Percentiles rank a stretch among this genome's conserved stretches.
Conservation (phyloP, 257 asterid species). For the Thymus mandschuricus region DNA sequence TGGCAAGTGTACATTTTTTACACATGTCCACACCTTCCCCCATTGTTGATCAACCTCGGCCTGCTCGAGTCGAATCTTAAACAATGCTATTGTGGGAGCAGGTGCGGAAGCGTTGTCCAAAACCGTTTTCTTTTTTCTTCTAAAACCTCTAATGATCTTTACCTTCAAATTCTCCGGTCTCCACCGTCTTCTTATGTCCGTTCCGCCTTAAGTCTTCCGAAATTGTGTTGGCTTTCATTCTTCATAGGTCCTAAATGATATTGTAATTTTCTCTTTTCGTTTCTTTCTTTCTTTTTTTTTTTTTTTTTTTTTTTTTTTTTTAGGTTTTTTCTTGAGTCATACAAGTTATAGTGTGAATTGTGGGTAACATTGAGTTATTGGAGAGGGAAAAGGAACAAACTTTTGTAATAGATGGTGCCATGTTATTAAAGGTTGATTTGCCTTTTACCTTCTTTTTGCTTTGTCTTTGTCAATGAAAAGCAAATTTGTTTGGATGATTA, state of each 20-base stretch:
- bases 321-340: conserved; percentile 43
- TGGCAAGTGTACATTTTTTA: conserved; percentile 84
- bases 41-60: conserved; percentile 88
- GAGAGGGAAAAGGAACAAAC: conserved; percentile 33
- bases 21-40: conserved; percentile 51
- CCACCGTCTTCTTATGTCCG: conserved; percentile 32
- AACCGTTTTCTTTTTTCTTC: not conserved
- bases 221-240: conserved; percentile 49
- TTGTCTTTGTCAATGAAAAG: conserved; percentile 53
- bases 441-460: conserved; percentile 35
- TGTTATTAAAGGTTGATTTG: conserved; percentile 37
- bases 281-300: not conserved
- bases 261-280: conserved; percentile 30
- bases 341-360: conserved; percentile 65
- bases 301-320: conserved; percentile 6
- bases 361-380: conserved; percentile 44
- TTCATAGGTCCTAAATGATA: conserved; percentile 50
- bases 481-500: conserved; percentile 41
- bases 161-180: conserved; percentile 8
- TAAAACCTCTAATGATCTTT: not conserved
- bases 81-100: conserved; percentile 43
- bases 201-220: conserved; percentile 34
- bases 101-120: conserved; percentile 92
- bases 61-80: conserved; percentile 54
- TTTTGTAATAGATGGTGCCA: conserved; percentile 60